phyloP scores from a whole-genome alignment of 2,329 filamentous ascomycete genomes.

The Colletotrichum sidae region DNA sequence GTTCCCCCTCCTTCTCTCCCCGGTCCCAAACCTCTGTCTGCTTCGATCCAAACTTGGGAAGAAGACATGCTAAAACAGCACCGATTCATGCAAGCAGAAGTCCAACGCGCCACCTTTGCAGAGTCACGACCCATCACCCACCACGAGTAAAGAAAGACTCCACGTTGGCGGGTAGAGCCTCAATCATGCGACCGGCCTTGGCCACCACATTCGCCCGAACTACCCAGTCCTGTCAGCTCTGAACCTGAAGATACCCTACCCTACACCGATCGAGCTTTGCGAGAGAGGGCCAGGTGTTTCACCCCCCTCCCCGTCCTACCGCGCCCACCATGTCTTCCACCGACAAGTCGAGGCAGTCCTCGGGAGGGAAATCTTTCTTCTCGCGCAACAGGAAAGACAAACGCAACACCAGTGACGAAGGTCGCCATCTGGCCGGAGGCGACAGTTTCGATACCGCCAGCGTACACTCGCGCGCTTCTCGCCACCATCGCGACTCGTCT shows the following conservation, averaged over 20 bases:
- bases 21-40: constrained; percentile 23
- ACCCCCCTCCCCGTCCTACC: constrained; percentile 35
- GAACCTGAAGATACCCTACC: constrained; percentile 28
- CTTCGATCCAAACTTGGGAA: constrained; percentile 33
- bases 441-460: constrained; percentile 70
- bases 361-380: constrained; percentile 83
- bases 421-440: constrained; percentile 63
- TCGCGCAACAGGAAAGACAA: constrained; percentile 84
- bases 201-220: constrained; percentile 39
- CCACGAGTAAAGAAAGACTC: constrained; percentile 13
- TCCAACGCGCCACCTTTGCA: constrained; percentile 30
- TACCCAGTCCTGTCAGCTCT: constrained; percentile 33
- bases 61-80: constrained; percentile 39
- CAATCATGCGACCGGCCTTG: constrained; percentile 55
- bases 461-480: constrained; percentile 76
- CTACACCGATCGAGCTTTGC: constrained; percentile 31
- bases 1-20: constrained; percentile 19
- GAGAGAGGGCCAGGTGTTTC: constrained; percentile 37
- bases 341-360: constrained; percentile 86
- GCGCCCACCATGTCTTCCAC: constrained; percentile 66
- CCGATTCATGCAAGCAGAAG: constrained; percentile 38
- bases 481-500: constrained; percentile 82
- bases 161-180: constrained; percentile 35
- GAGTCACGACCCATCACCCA: constrained; percentile 13
- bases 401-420: constrained; percentile 70